Base-by-base conservation (phyloP, 1,139 yeast genomes). In the Taphrina deformans region DNA sequence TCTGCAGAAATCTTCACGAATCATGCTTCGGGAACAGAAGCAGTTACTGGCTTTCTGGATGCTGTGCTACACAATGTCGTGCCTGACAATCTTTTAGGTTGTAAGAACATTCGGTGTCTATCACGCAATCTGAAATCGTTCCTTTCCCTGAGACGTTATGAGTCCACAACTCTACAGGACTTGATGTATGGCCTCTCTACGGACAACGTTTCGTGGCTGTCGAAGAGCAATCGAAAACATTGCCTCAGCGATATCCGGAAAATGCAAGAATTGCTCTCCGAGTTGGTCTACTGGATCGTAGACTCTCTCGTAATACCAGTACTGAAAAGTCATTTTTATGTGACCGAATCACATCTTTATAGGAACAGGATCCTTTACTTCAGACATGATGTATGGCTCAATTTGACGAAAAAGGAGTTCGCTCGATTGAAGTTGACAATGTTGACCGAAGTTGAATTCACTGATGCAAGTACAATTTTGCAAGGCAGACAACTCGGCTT, bases 221-320 rank as follows among this genome's bases (percentile, higher is more conserved):
- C 62, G 66, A 9, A 16, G n/a, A 55, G 1, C 40, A 66, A 55
- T 64, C 52, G 16, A 5, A 66, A 66, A 10, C 29, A 66, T 45
- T 62, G 69, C n/a, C 60, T 61, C 33, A 66, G 68, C 2, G 73
- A 72, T 29, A 68, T 66, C 31, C 59, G 46, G 9, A 70, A 70
- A 50, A 70, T 74, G 14, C 67, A 70, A 55, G 48, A 66, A 0
- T 69, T 81, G n/a, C 74, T 85, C 18, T 65, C 72, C 0, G 71
- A 73, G 3, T 82, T 88, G 65, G 35, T 88, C 0, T 61, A 67
- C 1, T 92, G 96, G 96, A 67, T 88, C 2, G 82, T 87, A 58
- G 70, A 76, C 0, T 62, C 63, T 0, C 79, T 85, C 62, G 69
- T 89, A 1, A 78, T 81, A 6, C 79, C 78, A 14, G 69, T 89